A percentile compares a stretch with the other conserved stretches of the same genome.
Evolutionary conservation across 2,329 filamentous ascomycete species (phyloP).

Genomic region (Claviceps quebecensis): DNA sequence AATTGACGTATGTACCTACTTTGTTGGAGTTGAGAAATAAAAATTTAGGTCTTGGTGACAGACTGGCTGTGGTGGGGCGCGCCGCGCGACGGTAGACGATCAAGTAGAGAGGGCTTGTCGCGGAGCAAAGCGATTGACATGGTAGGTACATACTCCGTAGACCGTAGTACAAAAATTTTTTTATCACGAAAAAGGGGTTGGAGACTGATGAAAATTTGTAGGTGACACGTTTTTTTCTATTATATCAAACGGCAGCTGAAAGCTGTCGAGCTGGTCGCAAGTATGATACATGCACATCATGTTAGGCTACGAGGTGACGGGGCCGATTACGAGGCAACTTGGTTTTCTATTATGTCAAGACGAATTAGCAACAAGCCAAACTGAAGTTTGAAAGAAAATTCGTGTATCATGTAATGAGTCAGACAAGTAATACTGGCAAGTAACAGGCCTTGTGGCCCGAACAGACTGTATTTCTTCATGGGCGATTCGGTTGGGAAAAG

Average conservation of each 20-base stretch:
- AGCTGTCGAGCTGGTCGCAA: not conserved
- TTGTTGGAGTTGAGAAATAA: too few relatives aligned
- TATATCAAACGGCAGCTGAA: not conserved
- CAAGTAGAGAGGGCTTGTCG: too few relatives aligned
- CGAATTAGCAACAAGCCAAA: not conserved
- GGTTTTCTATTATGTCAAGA: not conserved
- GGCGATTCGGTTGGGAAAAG: conserved; percentile 82
- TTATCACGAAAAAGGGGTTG: not conserved
- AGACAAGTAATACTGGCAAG: conserved; percentile 84
- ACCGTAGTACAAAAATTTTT: too few relatives aligned
- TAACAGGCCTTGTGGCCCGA: conserved; percentile 62
- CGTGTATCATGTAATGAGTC: conserved; percentile 28
- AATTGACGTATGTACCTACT: too few relatives aligned
- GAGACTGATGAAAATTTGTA: not conserved
- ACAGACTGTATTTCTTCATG: conserved; percentile 63
- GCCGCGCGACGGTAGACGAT: too few relatives aligned
- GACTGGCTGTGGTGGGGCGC: too few relatives aligned
- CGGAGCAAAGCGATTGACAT: too few relatives aligned
- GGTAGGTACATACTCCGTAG: too few relatives aligned
- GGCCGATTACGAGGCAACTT: not conserved
- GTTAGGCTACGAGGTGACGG: too few relatives aligned
- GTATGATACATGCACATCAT: not conserved
- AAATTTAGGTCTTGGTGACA: too few relatives aligned
- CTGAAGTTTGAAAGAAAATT: not conserved
- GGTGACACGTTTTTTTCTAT: not conserved